Conservation (phyloP, 169 alveolate species). For the Cryptosporidium canis region DNA sequence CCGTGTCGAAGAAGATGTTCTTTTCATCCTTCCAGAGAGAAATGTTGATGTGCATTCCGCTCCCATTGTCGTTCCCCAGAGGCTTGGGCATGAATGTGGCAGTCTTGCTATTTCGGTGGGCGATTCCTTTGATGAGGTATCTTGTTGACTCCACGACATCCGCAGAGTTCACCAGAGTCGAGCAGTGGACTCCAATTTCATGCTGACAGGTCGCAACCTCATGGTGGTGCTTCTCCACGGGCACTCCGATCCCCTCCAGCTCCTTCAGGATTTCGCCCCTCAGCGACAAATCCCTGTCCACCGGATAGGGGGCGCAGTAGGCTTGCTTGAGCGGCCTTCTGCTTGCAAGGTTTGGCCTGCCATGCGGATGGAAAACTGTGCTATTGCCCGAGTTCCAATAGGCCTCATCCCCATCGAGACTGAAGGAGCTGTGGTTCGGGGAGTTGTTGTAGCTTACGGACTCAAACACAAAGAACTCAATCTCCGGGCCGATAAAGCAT, state of each 20-base stretch:
- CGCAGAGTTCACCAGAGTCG: slow-evolving; percentile 76
- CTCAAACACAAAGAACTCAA: slow-evolving; percentile 83
- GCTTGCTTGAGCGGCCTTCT: slow-evolving; percentile 76
- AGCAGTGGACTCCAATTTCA: slow-evolving; percentile 79
- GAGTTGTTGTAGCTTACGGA: slow-evolving; percentile 74
- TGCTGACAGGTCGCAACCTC: slow-evolving; percentile 85
- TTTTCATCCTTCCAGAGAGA: slow-evolving; percentile 82
- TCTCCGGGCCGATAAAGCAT: slow-evolving; percentile 80
- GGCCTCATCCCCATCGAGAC: slow-evolving; percentile 74
- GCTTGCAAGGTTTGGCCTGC: slow-evolving; percentile 66
- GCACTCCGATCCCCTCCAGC: slow-evolving; percentile 76
- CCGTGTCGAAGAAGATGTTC: slow-evolving; percentile 79
- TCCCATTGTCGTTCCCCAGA: slow-evolving; percentile 79
- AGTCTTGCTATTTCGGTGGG: slow-evolving; percentile 77
- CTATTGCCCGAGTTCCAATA: slow-evolving; percentile 75
- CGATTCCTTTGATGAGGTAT: slow-evolving; percentile 79
- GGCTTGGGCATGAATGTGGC: slow-evolving; percentile 88
- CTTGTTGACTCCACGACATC: slow-evolving; percentile 77
- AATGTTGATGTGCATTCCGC: slow-evolving; percentile 82
- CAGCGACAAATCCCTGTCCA: slow-evolving; percentile 76
- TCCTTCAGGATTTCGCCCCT: slow-evolving; percentile 77
- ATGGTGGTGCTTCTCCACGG: slow-evolving; percentile 84
- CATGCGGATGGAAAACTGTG: background rate
- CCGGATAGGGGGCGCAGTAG: slow-evolving; percentile 80
- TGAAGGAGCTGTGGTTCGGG: slow-evolving; percentile 74